phyloP scores from a whole-genome alignment of 2,329 filamentous ascomycete genomes.

The Fusarium sp. region DNA sequence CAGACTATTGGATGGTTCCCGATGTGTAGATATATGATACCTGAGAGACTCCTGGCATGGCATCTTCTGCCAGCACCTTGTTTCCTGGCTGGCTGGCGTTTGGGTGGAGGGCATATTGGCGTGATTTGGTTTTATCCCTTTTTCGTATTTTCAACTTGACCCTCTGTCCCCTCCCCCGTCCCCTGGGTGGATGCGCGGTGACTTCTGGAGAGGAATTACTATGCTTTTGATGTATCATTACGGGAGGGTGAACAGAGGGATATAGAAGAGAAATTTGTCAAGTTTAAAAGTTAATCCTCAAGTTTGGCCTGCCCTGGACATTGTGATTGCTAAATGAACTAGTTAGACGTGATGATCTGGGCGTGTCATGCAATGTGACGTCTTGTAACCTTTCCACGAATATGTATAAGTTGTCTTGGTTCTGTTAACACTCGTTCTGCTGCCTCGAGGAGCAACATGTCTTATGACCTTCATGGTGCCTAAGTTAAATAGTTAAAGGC shows the following conservation, averaged over 20 bases:
- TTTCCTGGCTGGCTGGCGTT: constrained; percentile 49
- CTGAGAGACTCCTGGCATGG: constrained; percentile 46
- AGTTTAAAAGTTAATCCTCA: constrained; percentile 36
- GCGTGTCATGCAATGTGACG: not conserved
- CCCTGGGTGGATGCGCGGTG: constrained; percentile 14
- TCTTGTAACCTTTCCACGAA: not conserved
- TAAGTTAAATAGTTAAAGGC: no score
- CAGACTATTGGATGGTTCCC: constrained; percentile 40
- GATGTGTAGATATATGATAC: constrained; percentile 48
- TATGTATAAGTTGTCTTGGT: not conserved
- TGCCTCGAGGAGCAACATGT: not conserved
- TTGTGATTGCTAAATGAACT: constrained; percentile 9
- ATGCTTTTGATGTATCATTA: constrained; percentile 25
- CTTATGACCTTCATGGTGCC: no score
- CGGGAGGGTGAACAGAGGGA: constrained; percentile 18
- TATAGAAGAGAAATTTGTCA: constrained; percentile 36
- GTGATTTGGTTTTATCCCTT: constrained; percentile 45
- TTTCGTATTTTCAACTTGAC: constrained; percentile 38
- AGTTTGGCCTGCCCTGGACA: not conserved
- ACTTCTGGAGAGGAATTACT: constrained; percentile 10
- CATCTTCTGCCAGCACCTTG: constrained; percentile 42
- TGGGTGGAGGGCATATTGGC: constrained; percentile 47
- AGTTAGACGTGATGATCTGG: not conserved
- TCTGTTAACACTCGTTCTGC: not conserved
- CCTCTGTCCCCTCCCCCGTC: constrained; percentile 27